Base-by-base conservation (phyloP, 495 filamentous ascomycete genomes). In the Monascus purpureus region DNA sequence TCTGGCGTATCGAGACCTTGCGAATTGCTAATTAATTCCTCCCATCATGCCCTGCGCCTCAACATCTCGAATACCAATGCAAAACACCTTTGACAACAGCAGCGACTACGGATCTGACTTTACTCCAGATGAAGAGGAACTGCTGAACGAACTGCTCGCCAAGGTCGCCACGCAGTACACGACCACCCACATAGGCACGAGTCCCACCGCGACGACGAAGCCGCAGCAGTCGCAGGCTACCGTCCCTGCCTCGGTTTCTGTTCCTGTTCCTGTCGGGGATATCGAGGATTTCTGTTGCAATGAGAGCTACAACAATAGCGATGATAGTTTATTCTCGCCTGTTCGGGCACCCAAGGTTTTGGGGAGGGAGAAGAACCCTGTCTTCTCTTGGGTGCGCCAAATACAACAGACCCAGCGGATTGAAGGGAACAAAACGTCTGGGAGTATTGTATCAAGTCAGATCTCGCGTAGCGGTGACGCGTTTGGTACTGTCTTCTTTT, bases 71-170 rank as follows among this genome's bases (percentile, higher is more conserved):
- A 29, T 15, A 18, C 16, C 31, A 19, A 46, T 37, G 28, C 38
- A 29, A 37, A 41, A 41, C 1, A 30, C 32, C 25, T 25, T 36
- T 23, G 46, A 47, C 26, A 33, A 38, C 26, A 38, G 38, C 39
- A 75, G 65, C 43, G 75, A 82, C 35, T 87, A 83, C 62, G 78
- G 77, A 15, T 82, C 77, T 17, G 76, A 82, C 35, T 75, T 83
- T 38, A 72, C 73, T 0, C 51, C 59, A 8, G 77, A 76, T 30
- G 78, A 84, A 46, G 61, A 71, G 38, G 52, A 52, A 22, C 38
- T 70, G n/a, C 28, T 72, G 41, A 53, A 57, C 42, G 52, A 61
- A 8, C 38, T 70, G 12, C 53, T 74, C 35, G 45, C 49, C 31
- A 24, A 53, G 50, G 54, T 46, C 25, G 45, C 33, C 37, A 17